Evolutionary conservation across 352 stramenopile genomes (phyloP), one percentile per base, ranked within the genome.

Genomic region (Phytophthora cryptogea): DNA sequence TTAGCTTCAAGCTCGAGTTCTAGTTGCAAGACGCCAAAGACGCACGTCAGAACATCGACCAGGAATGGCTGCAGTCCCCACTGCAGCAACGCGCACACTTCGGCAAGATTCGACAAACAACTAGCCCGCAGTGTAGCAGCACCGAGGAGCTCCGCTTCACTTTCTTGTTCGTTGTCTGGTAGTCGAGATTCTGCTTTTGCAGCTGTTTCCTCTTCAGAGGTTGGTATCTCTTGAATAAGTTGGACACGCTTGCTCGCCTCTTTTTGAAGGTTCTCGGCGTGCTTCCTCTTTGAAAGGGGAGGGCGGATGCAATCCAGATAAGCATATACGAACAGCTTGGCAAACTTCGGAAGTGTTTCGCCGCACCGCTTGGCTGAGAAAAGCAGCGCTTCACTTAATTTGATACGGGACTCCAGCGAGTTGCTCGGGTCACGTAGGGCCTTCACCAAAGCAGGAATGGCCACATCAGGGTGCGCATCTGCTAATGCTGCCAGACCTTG

Each of bases 41-140:
- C 81, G 44, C 83, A 92, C 37, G 72, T 88, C 45, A 95, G 54
- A n/a, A 95, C 72, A 43, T 95, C 83, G 31, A 74, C 44, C 8
- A 88, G 54, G 64, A 88, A 95, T 13, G 80, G 83, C 31, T 86
- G 76, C 0, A 95, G 64, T 14, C 74, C 70, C 80, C 81, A 95
- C 43, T 87, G 74, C 8, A 95, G 66, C 41, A 93, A 56, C 6
- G 73, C 81, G 20, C 78, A 89, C 11, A 95, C 80, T 39, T 95
- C 84, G n/a, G 86, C 86, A 11, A 95, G 65, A 45, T 95, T 95
- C n/a, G 86, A 95, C 32, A 95, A 51, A 60, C 84, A 95, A 45
- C 86, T 95, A 17, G 86, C 84, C 8, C 86, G 83, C 28, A 94
- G 60, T 31, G 85, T 95, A 28, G 80, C 78, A 14, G 74, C 65